Evolutionary conservation across 108 stramenopile species (phyloP).

Genomic region (Discostella pseudostelligera): DNA sequence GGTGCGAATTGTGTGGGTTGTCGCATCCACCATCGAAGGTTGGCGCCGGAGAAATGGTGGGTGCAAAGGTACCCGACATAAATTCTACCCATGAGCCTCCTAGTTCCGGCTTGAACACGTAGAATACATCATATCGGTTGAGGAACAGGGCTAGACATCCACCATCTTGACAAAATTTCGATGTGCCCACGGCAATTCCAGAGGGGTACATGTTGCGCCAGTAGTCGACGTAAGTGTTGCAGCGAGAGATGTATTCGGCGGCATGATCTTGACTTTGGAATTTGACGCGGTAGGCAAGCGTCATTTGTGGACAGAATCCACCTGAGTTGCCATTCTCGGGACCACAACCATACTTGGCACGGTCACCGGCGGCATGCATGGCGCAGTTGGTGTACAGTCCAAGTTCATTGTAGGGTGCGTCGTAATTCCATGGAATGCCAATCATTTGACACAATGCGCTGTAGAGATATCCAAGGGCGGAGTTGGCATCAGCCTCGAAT

Average conservation of each 20-base stretch:
- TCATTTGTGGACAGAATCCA: conserved; percentile 90
- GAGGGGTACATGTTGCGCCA: conserved; percentile 82
- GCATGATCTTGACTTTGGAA: conserved; percentile 67
- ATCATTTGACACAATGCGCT: conserved; percentile 80
- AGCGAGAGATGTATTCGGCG: conserved; percentile 66
- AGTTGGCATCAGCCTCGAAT: conserved; percentile 78
- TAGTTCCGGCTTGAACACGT: conserved; percentile 86
- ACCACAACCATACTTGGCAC: conserved; percentile 83
- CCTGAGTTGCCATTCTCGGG: conserved; percentile 57
- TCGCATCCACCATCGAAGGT: conserved; percentile 86
- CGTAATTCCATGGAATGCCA: conserved; percentile 87
- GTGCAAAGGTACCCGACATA: conserved; percentile 57
- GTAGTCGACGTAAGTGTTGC: conserved; percentile 88
- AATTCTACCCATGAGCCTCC: conserved; percentile 84
- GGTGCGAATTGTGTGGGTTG: conserved; percentile 75
- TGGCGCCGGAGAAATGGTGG: conserved; percentile 84
- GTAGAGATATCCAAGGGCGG: conserved; percentile 82
- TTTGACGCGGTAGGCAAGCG: conserved; percentile 66
- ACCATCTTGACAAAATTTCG: conserved; percentile 65
- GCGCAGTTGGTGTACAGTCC: conserved; percentile 82
- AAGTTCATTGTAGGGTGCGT: conserved; percentile 67
- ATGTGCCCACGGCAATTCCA: conserved; percentile 83
- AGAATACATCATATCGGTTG: conserved; percentile 83
- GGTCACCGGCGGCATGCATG: conserved; percentile 88
- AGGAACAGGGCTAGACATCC: conserved; percentile 83